Base-by-base conservation (phyloP, 192 early-diverging fungal genomes). In the Backusella macrospora region DNA sequence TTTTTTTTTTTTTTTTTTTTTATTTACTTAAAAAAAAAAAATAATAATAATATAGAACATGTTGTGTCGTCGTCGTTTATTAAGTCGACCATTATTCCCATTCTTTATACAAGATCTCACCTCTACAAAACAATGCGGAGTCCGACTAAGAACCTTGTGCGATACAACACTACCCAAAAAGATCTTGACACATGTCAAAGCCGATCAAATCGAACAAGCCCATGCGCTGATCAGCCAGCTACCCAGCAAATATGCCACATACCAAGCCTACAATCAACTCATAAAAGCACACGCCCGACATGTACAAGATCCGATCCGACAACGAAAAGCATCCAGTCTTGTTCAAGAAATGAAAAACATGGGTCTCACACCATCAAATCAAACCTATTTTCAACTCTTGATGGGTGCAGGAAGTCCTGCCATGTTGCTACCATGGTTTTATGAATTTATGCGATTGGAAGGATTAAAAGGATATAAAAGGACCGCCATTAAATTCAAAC, bases 351-450 rank as follows among this genome's bases (percentile, higher is more conserved):
- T 69, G 67, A 13, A 34, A 0, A 12, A 34, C 1, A 46, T 10
- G 0, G 67, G 67, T 0, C 9, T 49, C 2, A 18, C 42, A 5
- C 67, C 67, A 0, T 29, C 16, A 10, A 46, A 18, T 0, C 40
- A 46, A 34, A 69, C 67, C n/a, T 69, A 69, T 15, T 16, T 69
- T 12, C 67, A 69, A 29, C 42, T 69, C 0, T 26, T 69, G 3
- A 4, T 69, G 1, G 67, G 67, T 12, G 44, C 21, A 26, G 15
- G 43, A 46, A 69, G 15, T 9, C 21, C 7, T 18, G 42, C 9
- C 14, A 69, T 14, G 29, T 8, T 34, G 10, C 29, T 45, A 44
- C 43, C 39, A 1, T 48, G 45, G 67, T 69, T 69, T 16, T 29
- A 69, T 3, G 18, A 45, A 16, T 69, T 69, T 46, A 44, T 69